Evolutionary conservation across 306 rosid species (phyloP).

Genomic region (Sesbania bispinosa): DNA sequence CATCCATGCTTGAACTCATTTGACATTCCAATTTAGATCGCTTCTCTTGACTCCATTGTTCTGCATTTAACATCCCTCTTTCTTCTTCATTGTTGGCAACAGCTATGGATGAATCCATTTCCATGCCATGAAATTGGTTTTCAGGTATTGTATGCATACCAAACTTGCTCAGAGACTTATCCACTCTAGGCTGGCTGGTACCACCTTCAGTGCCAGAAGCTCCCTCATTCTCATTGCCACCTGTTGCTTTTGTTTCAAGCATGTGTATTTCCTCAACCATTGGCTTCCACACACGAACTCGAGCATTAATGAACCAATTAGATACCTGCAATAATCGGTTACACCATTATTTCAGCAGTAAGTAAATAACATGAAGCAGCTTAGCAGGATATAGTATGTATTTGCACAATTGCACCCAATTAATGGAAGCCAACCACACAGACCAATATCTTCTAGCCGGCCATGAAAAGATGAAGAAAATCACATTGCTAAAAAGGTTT

Average conservation of each 20-base stretch:
- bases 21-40: conserved; percentile 52
- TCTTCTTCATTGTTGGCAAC: conserved; percentile 27
- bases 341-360: neutral
- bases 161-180: conserved; percentile 4
- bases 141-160: conserved; percentile 11
- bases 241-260: conserved; percentile 69
- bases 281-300: conserved; percentile 98
- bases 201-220: conserved; percentile 26
- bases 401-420: too few species aligned
- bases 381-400: too few species aligned
- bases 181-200: conserved; percentile 9
- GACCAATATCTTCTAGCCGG: too few species aligned
- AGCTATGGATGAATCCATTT: conserved; percentile 27
- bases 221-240: conserved; percentile 29
- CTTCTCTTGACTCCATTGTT: conserved; percentile 59
- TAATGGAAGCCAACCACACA: too few species aligned
- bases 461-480: too few species aligned
- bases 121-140: conserved; percentile 40
- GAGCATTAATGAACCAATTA: conserved; percentile 94
- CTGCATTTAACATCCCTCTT: conserved; percentile 17
- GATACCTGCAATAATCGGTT: conserved; percentile 60
- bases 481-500: too few species aligned
- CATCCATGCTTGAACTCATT: conserved; percentile 47
- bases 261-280: conserved; percentile 98
- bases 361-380: neutral